A percentile compares a stretch with the other conserved stretches of the same genome.
Evolutionary conservation across 2,329 filamentous ascomycete species (phyloP).

Genomic region (Plenodomus tracheiphilus): DNA sequence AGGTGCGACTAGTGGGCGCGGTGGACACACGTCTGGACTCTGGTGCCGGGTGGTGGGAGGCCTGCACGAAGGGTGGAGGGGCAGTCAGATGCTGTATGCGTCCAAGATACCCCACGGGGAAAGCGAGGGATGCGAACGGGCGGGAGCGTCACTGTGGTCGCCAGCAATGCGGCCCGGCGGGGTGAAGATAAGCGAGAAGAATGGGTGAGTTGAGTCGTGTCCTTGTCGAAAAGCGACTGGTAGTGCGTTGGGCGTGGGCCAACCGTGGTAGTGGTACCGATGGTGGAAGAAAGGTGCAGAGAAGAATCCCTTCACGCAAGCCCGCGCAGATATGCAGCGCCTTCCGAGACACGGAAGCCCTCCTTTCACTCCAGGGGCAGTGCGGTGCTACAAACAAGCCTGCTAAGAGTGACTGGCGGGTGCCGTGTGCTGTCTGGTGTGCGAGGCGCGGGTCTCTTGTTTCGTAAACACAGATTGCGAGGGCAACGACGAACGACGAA

Average conservation of each 20-base stretch:
- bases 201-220: background rate
- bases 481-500: slow-evolving; percentile 19
- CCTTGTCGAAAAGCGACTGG: background rate
- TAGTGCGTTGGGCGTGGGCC: background rate
- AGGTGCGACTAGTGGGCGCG: background rate
- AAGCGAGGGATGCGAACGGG: background rate
- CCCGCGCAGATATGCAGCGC: background rate
- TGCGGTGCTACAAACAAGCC: background rate
- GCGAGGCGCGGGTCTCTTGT: slow-evolving; percentile 6
- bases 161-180: background rate
- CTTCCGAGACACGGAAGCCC: background rate
- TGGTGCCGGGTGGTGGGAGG: background rate
- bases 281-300: background rate
- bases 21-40: background rate
- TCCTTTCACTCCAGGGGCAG: background rate
- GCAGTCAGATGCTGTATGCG: background rate
- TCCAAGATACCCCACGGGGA: slow-evolving; percentile 1
- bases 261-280: background rate
- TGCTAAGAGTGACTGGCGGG: background rate
- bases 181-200: background rate
- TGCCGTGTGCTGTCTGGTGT: background rate
- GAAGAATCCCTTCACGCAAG: background rate
- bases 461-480: slow-evolving; percentile 23
- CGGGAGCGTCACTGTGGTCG: background rate
- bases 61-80: background rate